phyloP scores from a whole-genome alignment of 345 rosid genomes.

The Iberis pinnata region DNA sequence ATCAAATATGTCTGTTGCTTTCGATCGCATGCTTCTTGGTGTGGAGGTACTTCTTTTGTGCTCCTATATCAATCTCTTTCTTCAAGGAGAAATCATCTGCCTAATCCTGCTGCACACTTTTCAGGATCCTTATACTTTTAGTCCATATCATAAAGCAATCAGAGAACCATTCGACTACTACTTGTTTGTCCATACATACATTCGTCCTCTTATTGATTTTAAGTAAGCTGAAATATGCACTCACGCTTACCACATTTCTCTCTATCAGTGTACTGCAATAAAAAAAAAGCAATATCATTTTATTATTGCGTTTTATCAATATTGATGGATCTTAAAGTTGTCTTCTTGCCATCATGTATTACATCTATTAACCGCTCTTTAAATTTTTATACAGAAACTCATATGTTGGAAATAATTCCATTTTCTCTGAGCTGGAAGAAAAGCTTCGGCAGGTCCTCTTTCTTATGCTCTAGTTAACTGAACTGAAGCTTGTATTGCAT shows the following conservation, averaged over 20 bases:
- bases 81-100: neutral
- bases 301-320: conserved; percentile 5
- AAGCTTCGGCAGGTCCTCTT: conserved; percentile 60
- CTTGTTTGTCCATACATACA: conserved; percentile 84
- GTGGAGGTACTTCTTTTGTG: conserved; percentile 55
- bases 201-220: conserved; percentile 80
- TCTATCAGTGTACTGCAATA: neutral
- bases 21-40: conserved; percentile 74
- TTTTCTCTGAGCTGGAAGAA: conserved; percentile 68
- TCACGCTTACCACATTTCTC: neutral
- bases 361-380: conserved; percentile 6
- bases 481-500: neutral
- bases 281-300: neutral
- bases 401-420: conserved; percentile 61
- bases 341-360: conserved; percentile 15
- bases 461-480: neutral
- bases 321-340: neutral
- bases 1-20: conserved; percentile 72
- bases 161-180: conserved; percentile 94
- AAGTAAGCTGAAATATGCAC: conserved; percentile 41
- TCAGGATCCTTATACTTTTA: conserved; percentile 77
- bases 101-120: conserved; percentile 15
- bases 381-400: conserved; percentile 54
- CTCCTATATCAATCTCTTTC: neutral
- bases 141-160: conserved; percentile 75